phyloP scores from a whole-genome alignment of 768 basidiomycete genomes.

The Rubroboletus satanas region DNA sequence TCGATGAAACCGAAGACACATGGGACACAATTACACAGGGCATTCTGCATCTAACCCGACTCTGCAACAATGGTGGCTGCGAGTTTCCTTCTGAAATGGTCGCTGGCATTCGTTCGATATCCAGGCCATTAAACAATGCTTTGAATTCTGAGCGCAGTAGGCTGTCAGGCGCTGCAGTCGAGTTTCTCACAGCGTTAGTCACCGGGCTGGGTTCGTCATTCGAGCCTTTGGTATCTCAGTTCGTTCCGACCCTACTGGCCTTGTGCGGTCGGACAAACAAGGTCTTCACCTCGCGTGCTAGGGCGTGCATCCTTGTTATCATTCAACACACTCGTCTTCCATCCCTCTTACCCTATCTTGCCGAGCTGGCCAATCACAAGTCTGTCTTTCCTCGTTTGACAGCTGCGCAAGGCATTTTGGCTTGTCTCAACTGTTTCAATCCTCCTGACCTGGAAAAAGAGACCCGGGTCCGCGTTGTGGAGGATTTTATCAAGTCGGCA shows the following conservation, averaged over 20 bases:
- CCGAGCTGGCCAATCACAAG: conserved; percentile 61
- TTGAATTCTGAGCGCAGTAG: conserved; percentile 72
- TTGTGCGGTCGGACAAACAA: conserved; percentile 77
- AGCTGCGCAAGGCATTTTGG: conserved; percentile 61
- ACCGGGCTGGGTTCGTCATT: conserved; percentile 57
- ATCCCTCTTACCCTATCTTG: conserved; percentile 56
- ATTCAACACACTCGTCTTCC: conserved; percentile 68
- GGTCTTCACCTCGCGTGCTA: conserved; percentile 66
- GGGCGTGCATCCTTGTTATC: conserved; percentile 53
- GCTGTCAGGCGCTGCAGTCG: conserved; percentile 63
- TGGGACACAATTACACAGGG: conserved; percentile 67
- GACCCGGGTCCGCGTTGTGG: conserved; percentile 57
- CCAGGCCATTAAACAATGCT: conserved; percentile 52
- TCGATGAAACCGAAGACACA: conserved; percentile 71
- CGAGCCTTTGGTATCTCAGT: conserved; percentile 61
- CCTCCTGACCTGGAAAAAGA: conserved; percentile 79
- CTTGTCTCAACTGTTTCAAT: conserved; percentile 70
- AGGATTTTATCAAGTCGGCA: conserved; percentile 61
- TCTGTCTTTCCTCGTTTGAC: conserved; percentile 57
- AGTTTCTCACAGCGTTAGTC: conserved; percentile 54
- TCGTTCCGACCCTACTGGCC: conserved; percentile 63
- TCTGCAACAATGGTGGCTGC: conserved; percentile 51
- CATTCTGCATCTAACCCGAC: conserved; percentile 41
- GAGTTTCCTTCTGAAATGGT: conserved; percentile 51
- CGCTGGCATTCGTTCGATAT: conserved; percentile 45